Evolutionary conservation across 371 early-diverging fungal genomes (phyloP).

Genomic region (Mortierella sp.): DNA sequence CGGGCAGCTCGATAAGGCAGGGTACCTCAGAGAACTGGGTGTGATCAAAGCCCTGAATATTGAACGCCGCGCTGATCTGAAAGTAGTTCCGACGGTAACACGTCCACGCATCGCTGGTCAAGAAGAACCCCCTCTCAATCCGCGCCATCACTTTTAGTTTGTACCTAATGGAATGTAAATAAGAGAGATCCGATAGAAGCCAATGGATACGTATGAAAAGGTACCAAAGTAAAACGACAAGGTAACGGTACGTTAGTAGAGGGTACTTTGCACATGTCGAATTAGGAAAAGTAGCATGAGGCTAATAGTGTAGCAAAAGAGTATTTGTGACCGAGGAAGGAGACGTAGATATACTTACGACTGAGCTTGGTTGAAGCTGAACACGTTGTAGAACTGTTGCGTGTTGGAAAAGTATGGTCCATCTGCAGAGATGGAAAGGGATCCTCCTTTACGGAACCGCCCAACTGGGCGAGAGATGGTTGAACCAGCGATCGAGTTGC

Average conservation of each 20-base stretch:
- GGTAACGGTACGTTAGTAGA: background rate
- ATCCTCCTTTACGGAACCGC: constrained; percentile 41
- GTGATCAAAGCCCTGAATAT: constrained; percentile 63
- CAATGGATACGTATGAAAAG: background rate
- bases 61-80: constrained; percentile 83
- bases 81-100: constrained; percentile 95
- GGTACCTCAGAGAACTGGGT: constrained; percentile 64
- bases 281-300: background rate
- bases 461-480: constrained; percentile 25
- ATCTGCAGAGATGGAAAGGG: constrained; percentile 41
- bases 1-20: constrained; percentile 64
- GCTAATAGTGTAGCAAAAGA: background rate
- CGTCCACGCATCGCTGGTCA: constrained; percentile 84
- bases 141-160: constrained; percentile 67
- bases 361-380: constrained; percentile 69
- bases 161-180: constrained; percentile 22
- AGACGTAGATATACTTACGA: constrained; percentile 62
- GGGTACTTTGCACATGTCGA: background rate
- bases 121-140: constrained; percentile 82
- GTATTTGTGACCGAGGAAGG: background rate
- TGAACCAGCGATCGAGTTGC: constrained; percentile 53
- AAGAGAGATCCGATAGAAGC: no score
- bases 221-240: background rate
- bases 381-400: constrained; percentile 73
- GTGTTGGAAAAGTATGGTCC: constrained; percentile 77